phyloP scores from a whole-genome alignment of 2,329 filamentous ascomycete genomes.

The Rugonectria rugulosa region DNA sequence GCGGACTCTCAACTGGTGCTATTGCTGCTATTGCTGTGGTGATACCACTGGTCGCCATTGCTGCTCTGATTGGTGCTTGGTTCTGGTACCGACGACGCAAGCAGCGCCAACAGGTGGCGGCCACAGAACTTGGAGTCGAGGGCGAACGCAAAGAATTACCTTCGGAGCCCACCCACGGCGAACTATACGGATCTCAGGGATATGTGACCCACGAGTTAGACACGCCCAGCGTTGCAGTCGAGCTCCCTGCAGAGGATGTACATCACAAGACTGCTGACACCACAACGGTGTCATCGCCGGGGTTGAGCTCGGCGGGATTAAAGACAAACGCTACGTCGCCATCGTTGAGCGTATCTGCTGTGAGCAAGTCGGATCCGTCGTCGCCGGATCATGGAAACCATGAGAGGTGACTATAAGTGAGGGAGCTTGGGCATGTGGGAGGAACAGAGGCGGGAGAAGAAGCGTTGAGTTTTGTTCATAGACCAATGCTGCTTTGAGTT shows the following conservation, averaged over 20 bases:
- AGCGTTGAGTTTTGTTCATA: too few relatives aligned
- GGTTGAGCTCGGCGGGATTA: not conserved
- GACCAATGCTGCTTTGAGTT: too few relatives aligned
- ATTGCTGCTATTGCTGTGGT: slow-evolving; percentile 41
- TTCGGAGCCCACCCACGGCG: not conserved
- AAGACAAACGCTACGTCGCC: not conserved
- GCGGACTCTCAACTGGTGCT: slow-evolving; percentile 34
- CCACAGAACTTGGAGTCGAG: not conserved
- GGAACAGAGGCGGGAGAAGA: too few relatives aligned
- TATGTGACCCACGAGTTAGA: slow-evolving; percentile 18
- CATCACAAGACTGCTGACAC: too few relatives aligned
- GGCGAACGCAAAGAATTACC: slow-evolving; percentile 20
- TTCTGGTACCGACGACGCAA: slow-evolving; percentile 41
- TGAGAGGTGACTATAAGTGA: not conserved
- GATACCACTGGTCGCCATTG: slow-evolving; percentile 41
- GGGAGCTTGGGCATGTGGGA: too few relatives aligned
- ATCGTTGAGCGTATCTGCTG: not conserved
- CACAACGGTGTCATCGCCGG: slow-evolving; percentile 6
- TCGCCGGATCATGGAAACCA: not conserved
- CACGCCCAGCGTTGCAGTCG: not conserved
- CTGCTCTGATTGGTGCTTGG: slow-evolving; percentile 33
- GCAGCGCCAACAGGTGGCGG: slow-evolving; percentile 5
- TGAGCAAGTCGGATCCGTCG: not conserved
- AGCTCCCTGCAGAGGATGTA: slow-evolving; percentile 25
- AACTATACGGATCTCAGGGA: slow-evolving; percentile 21